Evolutionary conservation across 1,284 basidiomycete species (phyloP), one percentile per base, ranked within the genome.

Genomic region (Cutaneotrichosporon daszewskae): DNA sequence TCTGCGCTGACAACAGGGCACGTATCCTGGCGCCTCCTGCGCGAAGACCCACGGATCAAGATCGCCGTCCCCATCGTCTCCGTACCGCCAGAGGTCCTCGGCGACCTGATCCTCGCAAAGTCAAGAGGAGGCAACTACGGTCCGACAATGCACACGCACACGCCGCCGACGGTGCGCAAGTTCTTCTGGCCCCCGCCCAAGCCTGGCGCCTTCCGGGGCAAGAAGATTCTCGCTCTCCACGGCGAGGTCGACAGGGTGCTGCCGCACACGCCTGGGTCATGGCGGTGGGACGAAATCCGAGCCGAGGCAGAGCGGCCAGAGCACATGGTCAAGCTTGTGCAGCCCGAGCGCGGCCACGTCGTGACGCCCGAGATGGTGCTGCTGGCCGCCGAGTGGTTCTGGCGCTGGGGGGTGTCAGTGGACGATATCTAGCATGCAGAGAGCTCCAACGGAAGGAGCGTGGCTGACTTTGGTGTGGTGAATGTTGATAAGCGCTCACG

Each of bases 201-300:
- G 19, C 45, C 65, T 54, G 37, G 49, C 22, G 79, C 80, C 2
- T 87, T 84, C 64, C 47, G 74, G 2, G 79, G 77, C 1, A 86
- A 85, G 69, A 80, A 78, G 58, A 76, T 88, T 14, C 72, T 87
- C 4, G 78, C 83, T 1, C 63, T 87, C 4, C 80, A 81, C 2
- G 85, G 74, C 0, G 55, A 32, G 23, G 57, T 59, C 4, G 74
- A 75, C 49, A 49, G 35, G 17, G 43, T 66, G 25, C 58, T 72
- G 33, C 59, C 71, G 23, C 34, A 55, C 13, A 43, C 34, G 9
- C 39, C 47, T 9, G 64, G 59, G 1, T 28, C 49, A 20, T 38
- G 32, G 16, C 67, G 69, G 43, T 59, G 67, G 6, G 51, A 62
- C 7, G 41, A 40, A 25, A 55, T 74, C 28, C 31, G 55, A 25